Conservation (phyloP, 2,329 filamentous ascomycete genomes). For the Scleromitrula shiraiana region DNA sequence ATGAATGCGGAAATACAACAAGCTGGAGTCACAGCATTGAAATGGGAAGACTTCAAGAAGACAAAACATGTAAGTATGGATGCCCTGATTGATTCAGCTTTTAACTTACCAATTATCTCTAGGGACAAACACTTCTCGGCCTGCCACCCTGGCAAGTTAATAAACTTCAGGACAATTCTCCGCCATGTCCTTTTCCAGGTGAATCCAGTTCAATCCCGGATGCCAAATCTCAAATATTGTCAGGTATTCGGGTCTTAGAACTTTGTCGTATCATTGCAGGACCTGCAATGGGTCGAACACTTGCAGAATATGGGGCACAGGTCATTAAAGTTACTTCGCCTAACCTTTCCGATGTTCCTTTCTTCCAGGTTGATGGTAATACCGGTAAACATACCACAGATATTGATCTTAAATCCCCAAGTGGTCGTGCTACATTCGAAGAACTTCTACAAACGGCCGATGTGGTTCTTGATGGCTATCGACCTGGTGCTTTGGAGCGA, state of each 20-base stretch:
- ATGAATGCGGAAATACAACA: constrained; percentile 49
- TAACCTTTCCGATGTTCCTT: constrained; percentile 60
- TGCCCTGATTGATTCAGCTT: neutral
- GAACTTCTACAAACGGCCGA: constrained; percentile 53
- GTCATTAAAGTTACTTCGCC: constrained; percentile 66
- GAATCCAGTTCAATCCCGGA: constrained; percentile 22
- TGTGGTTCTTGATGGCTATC: constrained; percentile 61
- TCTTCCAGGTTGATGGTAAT: constrained; percentile 66
- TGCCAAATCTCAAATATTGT: constrained; percentile 31
- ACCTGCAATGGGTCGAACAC: constrained; percentile 60
- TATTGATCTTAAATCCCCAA: constrained; percentile 49
- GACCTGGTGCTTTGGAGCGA: constrained; percentile 55
- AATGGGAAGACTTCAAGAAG: constrained; percentile 49
- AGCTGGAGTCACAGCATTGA: constrained; percentile 52
- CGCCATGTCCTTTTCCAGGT: constrained; percentile 34
- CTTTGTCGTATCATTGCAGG: constrained; percentile 69
- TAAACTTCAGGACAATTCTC: constrained; percentile 35
- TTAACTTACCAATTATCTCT: neutral
- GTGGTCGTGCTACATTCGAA: constrained; percentile 50
- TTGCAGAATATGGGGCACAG: constrained; percentile 69
- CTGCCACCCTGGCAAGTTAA: constrained; percentile 41
- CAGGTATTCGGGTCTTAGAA: constrained; percentile 64
- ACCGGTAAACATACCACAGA: constrained; percentile 61
- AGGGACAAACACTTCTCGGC: constrained; percentile 34
- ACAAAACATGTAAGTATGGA: constrained; percentile 42